A percentile compares a stretch with the other conserved stretches of the same genome.
Conservation (phyloP, 192 early-diverging fungal genomes). For the Entomortierella parvispora region DNA sequence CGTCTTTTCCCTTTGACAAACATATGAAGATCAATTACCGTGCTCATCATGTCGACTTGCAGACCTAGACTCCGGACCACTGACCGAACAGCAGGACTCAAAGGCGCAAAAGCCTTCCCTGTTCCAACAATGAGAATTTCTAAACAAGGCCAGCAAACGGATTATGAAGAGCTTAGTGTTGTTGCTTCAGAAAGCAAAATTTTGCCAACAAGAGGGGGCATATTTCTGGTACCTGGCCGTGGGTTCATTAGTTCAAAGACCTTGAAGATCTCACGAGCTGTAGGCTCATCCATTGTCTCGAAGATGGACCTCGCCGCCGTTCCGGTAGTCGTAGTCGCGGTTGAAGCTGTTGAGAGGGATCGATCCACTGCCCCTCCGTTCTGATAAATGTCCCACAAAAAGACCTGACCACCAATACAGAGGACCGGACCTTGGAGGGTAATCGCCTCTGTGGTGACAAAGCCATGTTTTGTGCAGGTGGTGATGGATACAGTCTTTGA, state of each 20-base stretch:
- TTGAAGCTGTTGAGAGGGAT: background rate
- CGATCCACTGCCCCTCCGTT: constrained; percentile 23
- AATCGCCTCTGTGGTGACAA: constrained; percentile 61
- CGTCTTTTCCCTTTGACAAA: too few species aligned
- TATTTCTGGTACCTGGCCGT: constrained; percentile 66
- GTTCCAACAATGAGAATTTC: constrained; percentile 70
- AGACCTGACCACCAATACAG: constrained; percentile 61
- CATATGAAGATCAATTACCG: constrained; percentile 58
- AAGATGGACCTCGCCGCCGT: constrained; percentile 31
- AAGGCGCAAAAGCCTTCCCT: constrained; percentile 59
- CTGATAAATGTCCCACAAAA: constrained; percentile 66
- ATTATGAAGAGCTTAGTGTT: background rate
- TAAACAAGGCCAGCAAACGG: constrained; percentile 15
- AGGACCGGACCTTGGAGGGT: constrained; percentile 59
- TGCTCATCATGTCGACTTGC: constrained; percentile 68
- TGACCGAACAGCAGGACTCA: constrained; percentile 57
- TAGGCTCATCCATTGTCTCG: constrained; percentile 51
- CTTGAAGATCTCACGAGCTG: constrained; percentile 59
- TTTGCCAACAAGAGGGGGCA: too few species aligned
- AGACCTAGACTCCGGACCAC: constrained; percentile 62
- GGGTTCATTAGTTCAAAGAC: constrained; percentile 66
- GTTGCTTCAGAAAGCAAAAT: too few species aligned
- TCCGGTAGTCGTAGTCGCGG: background rate
- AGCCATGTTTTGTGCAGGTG: constrained; percentile 62
- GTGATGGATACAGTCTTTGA: constrained; percentile 55